These are phyloP conservation scores for Tetrapyrgos nigripes DNA, from an alignment of 1,284 basidiomycete genomes.

Conservation along the genomic window DNA sequence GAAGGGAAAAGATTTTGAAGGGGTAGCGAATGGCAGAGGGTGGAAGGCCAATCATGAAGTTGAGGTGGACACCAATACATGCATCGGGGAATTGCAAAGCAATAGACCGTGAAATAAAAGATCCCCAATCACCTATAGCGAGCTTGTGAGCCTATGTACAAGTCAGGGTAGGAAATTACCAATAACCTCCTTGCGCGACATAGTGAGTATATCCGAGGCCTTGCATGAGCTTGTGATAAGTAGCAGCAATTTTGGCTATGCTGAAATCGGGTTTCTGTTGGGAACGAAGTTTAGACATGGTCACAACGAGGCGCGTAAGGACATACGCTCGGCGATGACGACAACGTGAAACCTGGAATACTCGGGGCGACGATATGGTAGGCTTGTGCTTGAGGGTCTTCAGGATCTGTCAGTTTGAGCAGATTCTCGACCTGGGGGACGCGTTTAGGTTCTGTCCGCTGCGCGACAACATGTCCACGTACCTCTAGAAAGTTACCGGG, in stretches of 20 bases:
- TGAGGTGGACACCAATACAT: conserved; percentile 32
- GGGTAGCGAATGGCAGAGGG: conserved; percentile 25
- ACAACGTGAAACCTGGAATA: conserved; percentile 47
- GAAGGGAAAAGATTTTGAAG: conserved; percentile 12
- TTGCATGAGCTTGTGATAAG: conserved; percentile 48
- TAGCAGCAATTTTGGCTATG: conserved; percentile 25
- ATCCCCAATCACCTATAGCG: conserved; percentile 56
- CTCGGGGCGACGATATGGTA: conserved; percentile 55
- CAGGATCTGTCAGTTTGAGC: conserved; percentile 28
- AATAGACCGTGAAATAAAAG: conserved; percentile 32
- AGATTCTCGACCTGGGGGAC: conserved; percentile 35
- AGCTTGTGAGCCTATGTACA: no score
- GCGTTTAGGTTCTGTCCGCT: conserved; percentile 21
- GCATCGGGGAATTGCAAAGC: conserved; percentile 28
- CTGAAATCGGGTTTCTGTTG: conserved; percentile 31
- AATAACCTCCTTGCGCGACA: conserved; percentile 55
- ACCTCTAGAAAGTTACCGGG: conserved; percentile 54
- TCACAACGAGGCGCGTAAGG: neutral
- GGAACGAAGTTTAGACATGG: neutral
- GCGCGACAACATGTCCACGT: conserved; percentile 30
- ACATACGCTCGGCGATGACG: conserved; percentile 40
- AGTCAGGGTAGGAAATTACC: conserved; percentile 45
- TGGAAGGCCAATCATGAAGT: conserved; percentile 29
- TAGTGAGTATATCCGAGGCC: conserved; percentile 43
- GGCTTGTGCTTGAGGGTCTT: conserved; percentile 33